phyloP scores from a whole-genome alignment of 257 asterid genomes.

The Solanum appendiculatum region DNA sequence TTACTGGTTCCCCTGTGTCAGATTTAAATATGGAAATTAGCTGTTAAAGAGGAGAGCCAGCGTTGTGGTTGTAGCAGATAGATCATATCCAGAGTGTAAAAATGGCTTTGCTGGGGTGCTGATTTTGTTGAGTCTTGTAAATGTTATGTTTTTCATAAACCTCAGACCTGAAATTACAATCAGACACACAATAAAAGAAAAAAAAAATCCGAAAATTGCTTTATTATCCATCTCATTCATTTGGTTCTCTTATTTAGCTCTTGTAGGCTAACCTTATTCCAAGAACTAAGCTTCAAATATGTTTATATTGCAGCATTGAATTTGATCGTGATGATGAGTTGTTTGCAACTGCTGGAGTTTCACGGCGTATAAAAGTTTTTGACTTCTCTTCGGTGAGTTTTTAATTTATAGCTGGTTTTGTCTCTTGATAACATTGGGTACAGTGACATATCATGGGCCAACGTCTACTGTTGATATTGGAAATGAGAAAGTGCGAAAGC shows the following conservation, averaged over 20 bases:
- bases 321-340: conserved; percentile 45
- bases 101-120: neutral
- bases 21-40: neutral
- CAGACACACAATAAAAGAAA: neutral
- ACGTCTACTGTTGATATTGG: neutral
- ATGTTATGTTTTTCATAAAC: neutral
- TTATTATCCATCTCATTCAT: neutral
- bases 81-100: neutral
- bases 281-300: neutral
- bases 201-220: neutral
- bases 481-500: neutral
- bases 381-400: conserved; percentile 37
- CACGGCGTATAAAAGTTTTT: conserved; percentile 40
- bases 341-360: conserved; percentile 55
- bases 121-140: neutral
- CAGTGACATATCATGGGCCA: neutral
- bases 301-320: conserved; percentile 31
- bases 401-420: neutral
- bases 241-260: neutral
- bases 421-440: neutral
- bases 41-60: neutral
- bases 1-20: neutral
- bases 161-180: neutral
- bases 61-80: neutral
- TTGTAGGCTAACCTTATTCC: neutral